These are phyloP conservation scores for Jatropha multifida DNA, from an alignment of 441 rosid genomes.

Conservation along the genomic window DNA sequence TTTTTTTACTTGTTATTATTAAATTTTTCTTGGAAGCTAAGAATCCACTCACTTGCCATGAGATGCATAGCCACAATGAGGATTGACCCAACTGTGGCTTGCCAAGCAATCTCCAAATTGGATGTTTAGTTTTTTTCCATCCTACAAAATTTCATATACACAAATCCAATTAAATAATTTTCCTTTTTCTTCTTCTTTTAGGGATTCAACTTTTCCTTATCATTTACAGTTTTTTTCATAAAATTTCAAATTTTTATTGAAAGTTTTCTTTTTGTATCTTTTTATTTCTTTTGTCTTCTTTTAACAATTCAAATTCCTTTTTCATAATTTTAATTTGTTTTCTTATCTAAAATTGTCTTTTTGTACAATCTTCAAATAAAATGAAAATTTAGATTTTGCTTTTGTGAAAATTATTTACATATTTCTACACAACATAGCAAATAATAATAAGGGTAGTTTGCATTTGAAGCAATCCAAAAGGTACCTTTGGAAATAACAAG, in stretches of 20 bases:
- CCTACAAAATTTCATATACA: not conserved
- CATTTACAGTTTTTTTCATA: conserved; percentile 3
- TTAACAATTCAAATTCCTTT: not conserved
- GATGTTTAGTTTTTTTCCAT: not conserved
- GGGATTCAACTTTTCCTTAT: not conserved
- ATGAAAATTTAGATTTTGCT: not conserved
- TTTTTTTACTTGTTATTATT: conserved; percentile 17
- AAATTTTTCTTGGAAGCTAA: conserved; percentile 40
- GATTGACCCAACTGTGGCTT: conserved; percentile 17
- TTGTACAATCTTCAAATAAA: conserved; percentile 3
- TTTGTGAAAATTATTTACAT: not conserved
- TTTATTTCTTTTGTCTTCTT: too few relatives aligned
- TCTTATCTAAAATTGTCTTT: not conserved
- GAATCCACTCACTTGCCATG: conserved; percentile 37
- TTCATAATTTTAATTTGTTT: too few relatives aligned
- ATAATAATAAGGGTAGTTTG: conserved; percentile 17
- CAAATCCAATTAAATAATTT: not conserved
- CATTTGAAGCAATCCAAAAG: conserved; percentile 28
- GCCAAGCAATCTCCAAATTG: not conserved
- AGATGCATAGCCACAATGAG: conserved; percentile 17
- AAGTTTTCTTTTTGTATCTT: not conserved
- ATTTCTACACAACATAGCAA: not conserved
- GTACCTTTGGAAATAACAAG: not conserved
- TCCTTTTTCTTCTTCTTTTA: not conserved
- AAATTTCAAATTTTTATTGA: not conserved